Conservation (phyloP, 2,329 filamentous ascomycete genomes). For the Verticillium nonalfalfae region DNA sequence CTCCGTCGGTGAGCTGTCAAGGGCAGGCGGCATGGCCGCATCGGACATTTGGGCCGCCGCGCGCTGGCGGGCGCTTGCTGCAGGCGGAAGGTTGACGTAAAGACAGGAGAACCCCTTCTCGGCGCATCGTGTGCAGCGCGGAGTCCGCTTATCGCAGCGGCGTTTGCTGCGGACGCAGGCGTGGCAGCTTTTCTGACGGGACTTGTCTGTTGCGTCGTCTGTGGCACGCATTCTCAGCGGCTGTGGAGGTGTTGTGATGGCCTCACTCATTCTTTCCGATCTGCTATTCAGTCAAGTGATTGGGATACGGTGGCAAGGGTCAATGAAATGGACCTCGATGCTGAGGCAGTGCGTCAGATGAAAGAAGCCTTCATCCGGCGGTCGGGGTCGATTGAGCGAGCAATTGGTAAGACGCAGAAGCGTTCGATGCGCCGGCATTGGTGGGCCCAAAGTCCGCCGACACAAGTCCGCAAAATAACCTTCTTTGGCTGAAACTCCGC, state of each 20-base stretch:
- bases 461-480: neutral
- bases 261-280: neutral
- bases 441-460: neutral
- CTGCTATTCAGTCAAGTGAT: too few species aligned
- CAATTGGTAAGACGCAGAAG: neutral
- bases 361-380: neutral
- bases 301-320: too few species aligned
- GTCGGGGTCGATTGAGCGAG: neutral
- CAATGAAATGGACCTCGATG: neutral
- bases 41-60: neutral
- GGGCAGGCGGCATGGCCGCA: neutral
- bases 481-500: neutral
- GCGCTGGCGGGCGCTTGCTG: neutral
- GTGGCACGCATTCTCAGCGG: neutral
- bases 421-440: neutral
- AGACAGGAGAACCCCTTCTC: slow-evolving; percentile 32
- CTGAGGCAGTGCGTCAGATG: neutral
- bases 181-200: slow-evolving; percentile 39
- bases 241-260: neutral
- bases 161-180: slow-evolving; percentile 38
- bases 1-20: neutral
- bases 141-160: slow-evolving; percentile 36
- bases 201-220: neutral
- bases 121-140: slow-evolving; percentile 33
- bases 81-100: slow-evolving; percentile 17